These are phyloP conservation scores for Fusarium papillatum DNA, from an alignment of 2,329 filamentous ascomycete genomes.

Conservation along the genomic window DNA sequence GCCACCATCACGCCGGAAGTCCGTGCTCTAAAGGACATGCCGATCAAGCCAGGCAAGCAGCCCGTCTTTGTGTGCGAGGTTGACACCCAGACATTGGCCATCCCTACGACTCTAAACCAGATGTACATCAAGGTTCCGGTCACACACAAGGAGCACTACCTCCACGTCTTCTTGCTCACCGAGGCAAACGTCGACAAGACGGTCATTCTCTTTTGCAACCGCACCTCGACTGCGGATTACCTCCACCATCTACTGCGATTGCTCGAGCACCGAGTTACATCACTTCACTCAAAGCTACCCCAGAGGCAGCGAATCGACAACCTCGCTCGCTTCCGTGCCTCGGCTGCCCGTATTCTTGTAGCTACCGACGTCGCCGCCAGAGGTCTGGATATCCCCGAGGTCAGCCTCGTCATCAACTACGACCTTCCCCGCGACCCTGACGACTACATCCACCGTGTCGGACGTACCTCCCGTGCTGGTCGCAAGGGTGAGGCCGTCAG, in stretches of 20 bases:
- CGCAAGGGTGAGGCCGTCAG: constrained; percentile 86
- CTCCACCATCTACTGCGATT: constrained; percentile 90
- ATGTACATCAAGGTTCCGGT: constrained; percentile 90
- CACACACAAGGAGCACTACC: constrained; percentile 94
- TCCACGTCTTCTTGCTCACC: constrained; percentile 90
- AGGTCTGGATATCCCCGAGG: constrained; percentile 95
- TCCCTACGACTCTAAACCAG: constrained; percentile 86
- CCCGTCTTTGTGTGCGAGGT: constrained; percentile 93
- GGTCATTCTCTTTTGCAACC: constrained; percentile 95
- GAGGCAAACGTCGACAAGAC: constrained; percentile 81
- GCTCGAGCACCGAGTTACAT: constrained; percentile 90
- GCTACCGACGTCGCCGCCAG: constrained; percentile 96
- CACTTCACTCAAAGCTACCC: constrained; percentile 88
- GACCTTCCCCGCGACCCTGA: constrained; percentile 96
- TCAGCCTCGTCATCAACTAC: constrained; percentile 93
- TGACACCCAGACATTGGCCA: constrained; percentile 80
- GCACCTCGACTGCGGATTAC: constrained; percentile 88
- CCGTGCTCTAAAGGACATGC: constrained; percentile 84
- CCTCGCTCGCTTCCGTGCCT: constrained; percentile 90
- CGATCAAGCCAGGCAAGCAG: constrained; percentile 75
- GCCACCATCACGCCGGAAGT: constrained; percentile 96
- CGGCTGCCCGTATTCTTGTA: constrained; percentile 89
- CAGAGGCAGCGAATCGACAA: constrained; percentile 91
- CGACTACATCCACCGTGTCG: constrained; percentile 97
- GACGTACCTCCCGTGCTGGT: constrained; percentile 94